Evolutionary conservation across 768 basidiomycete genomes (phyloP).

Genomic region (Termitomyces sp.): DNA sequence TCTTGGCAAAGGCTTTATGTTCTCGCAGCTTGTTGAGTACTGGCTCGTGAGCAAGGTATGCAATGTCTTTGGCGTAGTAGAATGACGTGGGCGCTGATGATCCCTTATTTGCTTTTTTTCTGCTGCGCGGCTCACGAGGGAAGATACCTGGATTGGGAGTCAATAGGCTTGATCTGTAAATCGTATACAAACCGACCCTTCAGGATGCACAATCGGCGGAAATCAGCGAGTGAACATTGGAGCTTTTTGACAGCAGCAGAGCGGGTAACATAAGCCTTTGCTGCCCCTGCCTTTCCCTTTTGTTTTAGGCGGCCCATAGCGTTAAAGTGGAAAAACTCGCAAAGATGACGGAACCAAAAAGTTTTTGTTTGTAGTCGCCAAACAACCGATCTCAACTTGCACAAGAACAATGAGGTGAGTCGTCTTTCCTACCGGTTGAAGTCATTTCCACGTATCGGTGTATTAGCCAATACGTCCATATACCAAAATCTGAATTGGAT

Average conservation of each 20-base stretch:
- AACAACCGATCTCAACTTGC: constrained; percentile 20
- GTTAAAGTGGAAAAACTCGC: not conserved
- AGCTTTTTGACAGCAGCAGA: constrained; percentile 91
- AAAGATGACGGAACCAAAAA: constrained; percentile 18
- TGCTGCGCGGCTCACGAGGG: constrained; percentile 89
- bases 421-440: not conserved
- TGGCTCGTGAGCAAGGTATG: constrained; percentile 95
- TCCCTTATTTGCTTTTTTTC: constrained; percentile 95
- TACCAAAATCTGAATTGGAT: constrained; percentile 95
- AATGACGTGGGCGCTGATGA: constrained; percentile 96
- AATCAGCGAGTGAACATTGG: constrained; percentile 95
- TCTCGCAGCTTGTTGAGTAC: constrained; percentile 89
- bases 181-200: constrained; percentile 60
- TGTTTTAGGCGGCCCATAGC: constrained; percentile 72
- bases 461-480: constrained; percentile 90
- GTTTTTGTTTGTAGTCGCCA: constrained; percentile 29
- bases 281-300: constrained; percentile 89
- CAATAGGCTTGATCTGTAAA: constrained; percentile 5
- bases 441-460: not conserved
- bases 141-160: constrained; percentile 69
- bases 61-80: constrained; percentile 98
- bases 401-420: constrained; percentile 21
- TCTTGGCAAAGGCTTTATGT: constrained; percentile 98
- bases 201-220: constrained; percentile 92
- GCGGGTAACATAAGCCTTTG: constrained; percentile 88